These are phyloP conservation scores for Ascochyta clinopodiicola DNA, from an alignment of 2,329 filamentous ascomycete genomes.

Conservation along the genomic window DNA sequence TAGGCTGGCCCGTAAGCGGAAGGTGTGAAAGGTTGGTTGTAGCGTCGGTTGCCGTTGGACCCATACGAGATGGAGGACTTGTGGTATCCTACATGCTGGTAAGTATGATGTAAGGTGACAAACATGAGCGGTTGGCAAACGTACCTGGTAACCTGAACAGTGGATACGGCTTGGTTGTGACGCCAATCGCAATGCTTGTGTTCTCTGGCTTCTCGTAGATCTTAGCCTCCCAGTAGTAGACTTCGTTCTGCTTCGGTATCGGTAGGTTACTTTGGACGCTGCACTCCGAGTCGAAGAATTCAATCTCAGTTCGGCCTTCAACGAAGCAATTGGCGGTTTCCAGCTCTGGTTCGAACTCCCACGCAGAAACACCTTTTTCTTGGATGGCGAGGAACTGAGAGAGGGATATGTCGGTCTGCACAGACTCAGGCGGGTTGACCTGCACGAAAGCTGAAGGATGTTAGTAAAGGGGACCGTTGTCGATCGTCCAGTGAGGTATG, in stretches of 20 bases:
- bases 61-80: conserved; percentile 92
- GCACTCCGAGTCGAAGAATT: conserved; percentile 98
- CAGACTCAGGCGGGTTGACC: conserved; percentile 91
- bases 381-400: conserved; percentile 98
- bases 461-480: conserved; percentile 11
- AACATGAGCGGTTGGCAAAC: conserved; percentile 32
- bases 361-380: conserved; percentile 98
- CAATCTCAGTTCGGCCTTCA: conserved; percentile 93
- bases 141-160: conserved; percentile 90
- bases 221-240: conserved; percentile 99
- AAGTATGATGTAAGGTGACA: conserved; percentile 18
- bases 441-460: conserved; percentile 78
- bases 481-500: not conserved
- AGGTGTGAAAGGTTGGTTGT: conserved; percentile 87
- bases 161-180: conserved; percentile 96
- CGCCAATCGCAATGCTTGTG: conserved; percentile 86
- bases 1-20: conserved; percentile 82
- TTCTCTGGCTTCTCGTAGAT: conserved; percentile 95
- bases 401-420: conserved; percentile 95
- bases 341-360: conserved; percentile 99
- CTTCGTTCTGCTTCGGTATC: conserved; percentile 97
- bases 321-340: conserved; percentile 99
- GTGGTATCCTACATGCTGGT: conserved; percentile 72
- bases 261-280: conserved; percentile 96
- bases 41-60: conserved; percentile 83